These are phyloP conservation scores for Aspergillus fumigatus DNA, from an alignment of 2,329 filamentous ascomycete species.

Conservation along the genomic window DNA sequence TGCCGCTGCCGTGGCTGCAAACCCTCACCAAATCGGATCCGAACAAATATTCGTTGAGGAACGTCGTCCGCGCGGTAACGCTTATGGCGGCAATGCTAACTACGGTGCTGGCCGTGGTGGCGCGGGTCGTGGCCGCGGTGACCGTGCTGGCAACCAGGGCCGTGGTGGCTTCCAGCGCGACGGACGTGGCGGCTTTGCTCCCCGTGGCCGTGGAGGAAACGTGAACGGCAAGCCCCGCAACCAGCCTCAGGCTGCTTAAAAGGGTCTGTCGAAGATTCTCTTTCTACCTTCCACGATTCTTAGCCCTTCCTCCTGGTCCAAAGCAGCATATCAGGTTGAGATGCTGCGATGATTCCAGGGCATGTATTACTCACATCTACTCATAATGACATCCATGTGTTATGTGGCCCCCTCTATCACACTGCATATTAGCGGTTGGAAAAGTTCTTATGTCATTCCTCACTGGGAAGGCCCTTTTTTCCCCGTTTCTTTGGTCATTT, in stretches of 20 bases:
- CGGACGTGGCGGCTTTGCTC: constrained; percentile 61
- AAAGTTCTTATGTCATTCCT: constrained; percentile 34
- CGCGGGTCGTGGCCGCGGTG: constrained; percentile 63
- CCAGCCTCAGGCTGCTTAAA: constrained; percentile 43
- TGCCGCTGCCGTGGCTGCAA: constrained; percentile 74
- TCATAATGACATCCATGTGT: constrained; percentile 36
- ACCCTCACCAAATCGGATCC: constrained; percentile 78
- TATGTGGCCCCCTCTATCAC: constrained; percentile 34
- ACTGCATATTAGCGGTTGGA: constrained; percentile 42
- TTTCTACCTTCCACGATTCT: constrained; percentile 15
- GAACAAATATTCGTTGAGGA: constrained; percentile 85
- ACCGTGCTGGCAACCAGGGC: constrained; percentile 59
- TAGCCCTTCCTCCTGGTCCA: constrained; percentile 19
- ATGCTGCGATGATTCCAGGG: constrained; percentile 21
- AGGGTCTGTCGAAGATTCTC: neutral
- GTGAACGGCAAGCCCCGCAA: constrained; percentile 44
- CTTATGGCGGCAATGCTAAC: constrained; percentile 65
- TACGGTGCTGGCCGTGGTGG: constrained; percentile 58
- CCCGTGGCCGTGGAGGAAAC: constrained; percentile 61
- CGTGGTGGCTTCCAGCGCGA: constrained; percentile 66
- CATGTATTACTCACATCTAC: constrained; percentile 37
- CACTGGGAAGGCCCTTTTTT: constrained; percentile 18
- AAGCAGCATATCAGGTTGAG: constrained; percentile 13
- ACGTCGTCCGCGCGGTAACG: constrained; percentile 70
- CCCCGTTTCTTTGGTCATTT: constrained; percentile 21